These are phyloP conservation scores for Pichia sp. DNA, from an alignment of 1,139 yeast genomes.

Conservation along the genomic window DNA sequence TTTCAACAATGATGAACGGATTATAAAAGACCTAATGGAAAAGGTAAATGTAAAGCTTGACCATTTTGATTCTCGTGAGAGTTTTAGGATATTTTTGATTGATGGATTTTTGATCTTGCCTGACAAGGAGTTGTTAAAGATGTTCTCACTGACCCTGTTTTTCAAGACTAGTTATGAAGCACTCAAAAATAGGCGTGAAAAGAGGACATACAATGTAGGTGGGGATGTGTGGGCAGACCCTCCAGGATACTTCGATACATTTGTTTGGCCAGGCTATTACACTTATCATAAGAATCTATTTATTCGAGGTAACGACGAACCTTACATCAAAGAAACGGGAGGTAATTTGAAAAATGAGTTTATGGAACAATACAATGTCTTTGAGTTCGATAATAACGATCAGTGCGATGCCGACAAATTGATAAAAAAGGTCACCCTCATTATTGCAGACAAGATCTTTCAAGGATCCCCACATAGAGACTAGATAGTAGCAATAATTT, in stretches of 20 bases:
- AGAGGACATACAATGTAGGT: slow-evolving; percentile 69
- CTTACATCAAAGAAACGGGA: slow-evolving; percentile 32
- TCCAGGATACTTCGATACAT: slow-evolving; percentile 76
- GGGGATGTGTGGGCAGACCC: slow-evolving; percentile 93
- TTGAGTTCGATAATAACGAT: slow-evolving; percentile 20
- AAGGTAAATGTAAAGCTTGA: not conserved
- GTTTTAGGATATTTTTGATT: slow-evolving; percentile 47
- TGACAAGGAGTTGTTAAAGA: slow-evolving; percentile 39
- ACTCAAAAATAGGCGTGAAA: slow-evolving; percentile 62
- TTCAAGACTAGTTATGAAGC: slow-evolving; percentile 60
- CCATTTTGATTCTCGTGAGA: not conserved
- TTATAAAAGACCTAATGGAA: not conserved
- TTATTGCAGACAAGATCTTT: not conserved
- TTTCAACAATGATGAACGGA: slow-evolving; percentile 8
- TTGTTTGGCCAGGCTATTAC: slow-evolving; percentile 85
- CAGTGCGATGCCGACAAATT: slow-evolving; percentile 7
- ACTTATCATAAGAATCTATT: slow-evolving; percentile 62
- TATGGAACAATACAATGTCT: slow-evolving; percentile 9
- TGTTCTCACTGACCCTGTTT: slow-evolving; percentile 60
- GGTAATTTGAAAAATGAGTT: slow-evolving; percentile 25
- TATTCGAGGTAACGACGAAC: slow-evolving; percentile 44
- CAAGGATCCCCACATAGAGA: too few species aligned
- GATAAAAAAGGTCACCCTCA: slow-evolving; percentile 1
- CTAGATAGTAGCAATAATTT: too few species aligned
- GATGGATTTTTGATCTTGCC: slow-evolving; percentile 89